Percentiles rank a stretch among this genome's conserved stretches.
Conservation (phyloP, 352 stramenopile species). For the Salisapilia sapeloensis region DNA sequence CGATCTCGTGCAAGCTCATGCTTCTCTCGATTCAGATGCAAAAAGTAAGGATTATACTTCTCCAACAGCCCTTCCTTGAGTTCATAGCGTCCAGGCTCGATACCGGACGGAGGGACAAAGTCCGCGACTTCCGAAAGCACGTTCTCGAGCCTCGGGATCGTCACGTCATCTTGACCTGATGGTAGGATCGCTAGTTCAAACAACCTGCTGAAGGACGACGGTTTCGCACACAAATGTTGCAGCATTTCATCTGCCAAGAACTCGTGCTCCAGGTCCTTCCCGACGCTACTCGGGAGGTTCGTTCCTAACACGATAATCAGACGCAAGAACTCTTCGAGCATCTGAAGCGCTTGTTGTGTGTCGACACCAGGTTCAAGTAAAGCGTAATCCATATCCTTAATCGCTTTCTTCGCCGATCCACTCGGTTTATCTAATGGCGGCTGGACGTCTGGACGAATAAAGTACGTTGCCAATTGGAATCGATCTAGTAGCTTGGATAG, state of each 20-base stretch:
- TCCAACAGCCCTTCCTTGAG: conserved; percentile 55
- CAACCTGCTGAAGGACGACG: conserved; percentile 64
- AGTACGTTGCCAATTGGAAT: conserved; percentile 60
- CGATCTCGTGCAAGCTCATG: conserved; percentile 70
- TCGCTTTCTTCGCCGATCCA: conserved; percentile 1
- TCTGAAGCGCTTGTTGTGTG: conserved; percentile 43
- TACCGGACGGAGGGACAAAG: conserved; percentile 50
- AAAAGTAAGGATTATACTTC: conserved; percentile 76
- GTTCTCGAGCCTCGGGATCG: conserved; percentile 38
- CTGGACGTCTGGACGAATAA: conserved; percentile 9
- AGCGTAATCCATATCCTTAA: conserved; percentile 23
- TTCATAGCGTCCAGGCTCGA: conserved; percentile 68
- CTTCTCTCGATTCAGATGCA: conserved; percentile 70
- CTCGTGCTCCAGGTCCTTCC: conserved; percentile 38
- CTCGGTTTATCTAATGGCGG: conserved; percentile 3
- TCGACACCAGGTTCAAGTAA: conserved; percentile 42
- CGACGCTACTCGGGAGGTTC: conserved; percentile 40
- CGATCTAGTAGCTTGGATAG: conserved; percentile 57
- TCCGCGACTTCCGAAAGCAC: conserved; percentile 43
- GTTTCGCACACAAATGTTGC: conserved; percentile 68
- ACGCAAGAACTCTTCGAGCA: conserved; percentile 72
- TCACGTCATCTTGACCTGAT: conserved; percentile 69
- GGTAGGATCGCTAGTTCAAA: conserved; percentile 67
- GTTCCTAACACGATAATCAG: conserved; percentile 65
- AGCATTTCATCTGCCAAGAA: conserved; percentile 76